Base-by-base conservation (phyloP, 1,139 yeast genomes). In the Hyphopichia pseudoburtonii region DNA sequence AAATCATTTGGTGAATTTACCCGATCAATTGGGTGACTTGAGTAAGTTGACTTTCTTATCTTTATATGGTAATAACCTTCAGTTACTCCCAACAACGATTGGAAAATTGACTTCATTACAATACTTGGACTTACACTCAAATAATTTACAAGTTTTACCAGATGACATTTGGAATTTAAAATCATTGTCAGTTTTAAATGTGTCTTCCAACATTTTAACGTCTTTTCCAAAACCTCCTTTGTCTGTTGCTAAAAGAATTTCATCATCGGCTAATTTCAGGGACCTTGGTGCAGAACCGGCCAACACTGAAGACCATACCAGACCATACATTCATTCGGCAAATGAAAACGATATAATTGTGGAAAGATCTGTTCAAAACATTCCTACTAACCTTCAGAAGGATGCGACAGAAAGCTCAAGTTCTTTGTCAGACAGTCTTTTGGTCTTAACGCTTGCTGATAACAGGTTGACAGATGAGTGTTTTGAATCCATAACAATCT, bases 401-500 rank as follows among this genome's bases (percentile, higher is more conserved):
- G 23, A 21, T 10, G 9, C 7, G 6, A 12, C 28, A n/a, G 7
- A 25, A 11, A 16, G n/a, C 9, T 49, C 65, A 1, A 41, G 53
- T 2, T 60, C 78, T 3, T 60, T 81, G 37, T 71, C 78, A 1
- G 75, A 70, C 36, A 71, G 84, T 30, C 64, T 89, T 42, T 59
- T 73, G 42, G 65, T 71, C 21, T 71, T 94, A 35, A 73, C 80
- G 28, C 68, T 87, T 24, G 86, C 95, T 10, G 98, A 92, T 55
- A 92, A 94, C 58, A 80, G 90, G 44, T 72, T 94, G 30, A 76
- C 74, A 31, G 96, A 89, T 52, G 86, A 85, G 7, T 79, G 83
- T 45, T 84, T 90, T 62, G 85, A 84, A 35, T 72, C 80, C 4
- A 66, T 92, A 28, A 75, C 88, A 9, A 64, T 74, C 37, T 73